A percentile compares a stretch with the other conserved stretches of the same genome.
Evolutionary conservation across 345 rosid species (phyloP).

Genomic region (Syzygium grande): DNA sequence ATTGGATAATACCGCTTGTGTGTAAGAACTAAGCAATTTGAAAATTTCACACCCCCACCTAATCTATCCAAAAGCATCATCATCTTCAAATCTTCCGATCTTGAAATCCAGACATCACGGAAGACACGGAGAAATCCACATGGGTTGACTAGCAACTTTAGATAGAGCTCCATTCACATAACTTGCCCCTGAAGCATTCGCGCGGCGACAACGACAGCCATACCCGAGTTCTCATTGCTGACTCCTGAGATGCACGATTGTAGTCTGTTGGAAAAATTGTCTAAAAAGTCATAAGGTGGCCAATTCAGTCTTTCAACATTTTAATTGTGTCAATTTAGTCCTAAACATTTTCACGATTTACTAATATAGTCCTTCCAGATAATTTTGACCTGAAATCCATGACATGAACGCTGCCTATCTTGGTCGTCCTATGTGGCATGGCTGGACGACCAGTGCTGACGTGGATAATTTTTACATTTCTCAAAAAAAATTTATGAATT

Average conservation of each 20-base stretch:
- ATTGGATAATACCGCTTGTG: neutral
- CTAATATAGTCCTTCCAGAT: fast-evolving
- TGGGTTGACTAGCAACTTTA: neutral
- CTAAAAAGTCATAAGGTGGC: fast-evolving
- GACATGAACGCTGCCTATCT: fast-evolving
- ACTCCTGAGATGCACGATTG: neutral
- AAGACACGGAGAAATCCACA: neutral
- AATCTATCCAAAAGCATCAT: neutral
- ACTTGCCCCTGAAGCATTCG: neutral
- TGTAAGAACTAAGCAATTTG: neutral
- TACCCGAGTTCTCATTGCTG: neutral
- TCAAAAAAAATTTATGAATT: too few relatives aligned
- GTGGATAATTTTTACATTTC: too few relatives aligned
- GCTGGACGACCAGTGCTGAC: too few relatives aligned
- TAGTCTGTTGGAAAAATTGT: neutral
- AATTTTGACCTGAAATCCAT: fast-evolving
- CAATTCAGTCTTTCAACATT: fast-evolving
- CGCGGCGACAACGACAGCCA: fast-evolving
- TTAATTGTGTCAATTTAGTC: neutral
- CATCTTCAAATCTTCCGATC: neutral
- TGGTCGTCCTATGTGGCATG: too few relatives aligned
- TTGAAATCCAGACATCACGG: neutral
- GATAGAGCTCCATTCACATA: neutral
- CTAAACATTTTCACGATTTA: neutral
- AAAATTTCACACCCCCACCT: neutral